Evolutionary conservation across 2,329 filamentous ascomycete species (phyloP), one percentile per base, ranked within the genome.

Genomic region (Penicillium sp.): DNA sequence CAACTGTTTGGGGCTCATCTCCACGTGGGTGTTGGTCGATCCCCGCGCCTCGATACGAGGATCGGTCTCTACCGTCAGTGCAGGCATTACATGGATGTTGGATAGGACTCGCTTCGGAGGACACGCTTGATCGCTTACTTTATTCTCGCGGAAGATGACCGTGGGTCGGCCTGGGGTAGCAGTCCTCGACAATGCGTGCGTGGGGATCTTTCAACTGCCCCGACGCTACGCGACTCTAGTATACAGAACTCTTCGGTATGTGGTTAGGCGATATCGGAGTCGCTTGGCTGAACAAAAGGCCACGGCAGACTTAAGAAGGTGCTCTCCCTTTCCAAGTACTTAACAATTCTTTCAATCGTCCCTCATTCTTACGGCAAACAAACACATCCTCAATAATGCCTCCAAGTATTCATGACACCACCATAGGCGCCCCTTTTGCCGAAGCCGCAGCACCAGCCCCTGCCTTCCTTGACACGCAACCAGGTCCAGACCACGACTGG

Each of bases 401-500:
- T 38, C 48, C 48, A 39, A 39, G 33, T 39, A 39, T 49, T 6
- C 48, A 25, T 12, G 23, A 49, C 17, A 49, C 17, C 15, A 27
- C 23, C 48, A 39, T 4, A 39, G 19, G 21, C 35, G 33, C 17
- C 6, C 3, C 39, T 23, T 19, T 15, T 6, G 39, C 19, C 39
- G 19, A 41, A 15, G 1, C 9, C 1, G 19, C 19, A 41, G 39
- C 12, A 8, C 6, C 39, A 15, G 39, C 19, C 19, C 39, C 39
- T 2, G 19, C 48, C 48, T 38, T 49, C 33, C 48, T 49, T n/a
- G 31, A 49, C 35, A 49, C 48, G 5, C 48, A 49, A 4, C 48
- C 48, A 39, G 48, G 21, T 13, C 31, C 48, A 17, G 19, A 49
- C 21, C 48, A 49, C 2, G 31, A 74, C 68, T 81, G 77, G 77